phyloP scores from a whole-genome alignment of 169 alveolate species.

The Pseudocohnilembus persalinus region DNA sequence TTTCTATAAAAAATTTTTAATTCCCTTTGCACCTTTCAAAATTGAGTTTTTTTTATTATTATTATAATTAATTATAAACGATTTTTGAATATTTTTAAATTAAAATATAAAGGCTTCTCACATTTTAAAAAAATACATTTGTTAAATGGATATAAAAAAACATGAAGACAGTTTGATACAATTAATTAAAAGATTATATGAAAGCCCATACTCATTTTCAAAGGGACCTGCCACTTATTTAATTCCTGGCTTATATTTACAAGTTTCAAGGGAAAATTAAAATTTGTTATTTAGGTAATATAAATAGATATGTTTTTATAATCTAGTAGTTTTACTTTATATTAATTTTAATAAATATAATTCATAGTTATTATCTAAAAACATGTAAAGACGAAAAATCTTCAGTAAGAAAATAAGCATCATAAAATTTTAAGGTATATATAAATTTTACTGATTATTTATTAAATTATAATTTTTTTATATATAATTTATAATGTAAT shows the following conservation, averaged over 20 bases:
- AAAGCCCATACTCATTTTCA: conserved; percentile 57
- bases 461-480: background rate
- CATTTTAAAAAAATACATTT: conserved; percentile 39
- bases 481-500: too few relatives aligned
- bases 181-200: conserved; percentile 53
- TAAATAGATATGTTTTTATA: background rate
- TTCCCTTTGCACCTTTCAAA: too few relatives aligned
- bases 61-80: background rate
- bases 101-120: conserved; percentile 50
- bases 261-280: conserved; percentile 51
- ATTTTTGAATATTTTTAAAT: background rate
- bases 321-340: background rate
- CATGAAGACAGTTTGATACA: conserved; percentile 44
- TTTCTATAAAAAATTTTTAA: conserved; percentile 4
- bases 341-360: background rate
- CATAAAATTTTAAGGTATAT: conserved; percentile 49
- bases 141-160: conserved; percentile 48
- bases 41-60: too few relatives aligned
- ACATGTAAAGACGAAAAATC: conserved; percentile 56
- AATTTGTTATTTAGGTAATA: conserved; percentile 44
- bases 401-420: conserved; percentile 62
- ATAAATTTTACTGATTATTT: background rate
- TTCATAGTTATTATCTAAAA: conserved; percentile 30
- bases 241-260: conserved; percentile 50
- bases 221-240: conserved; percentile 57